Evolutionary conservation across 2,329 filamentous ascomycete genomes (phyloP), one percentile per base, ranked within the genome.

Genomic region (Apiospora aurea): DNA sequence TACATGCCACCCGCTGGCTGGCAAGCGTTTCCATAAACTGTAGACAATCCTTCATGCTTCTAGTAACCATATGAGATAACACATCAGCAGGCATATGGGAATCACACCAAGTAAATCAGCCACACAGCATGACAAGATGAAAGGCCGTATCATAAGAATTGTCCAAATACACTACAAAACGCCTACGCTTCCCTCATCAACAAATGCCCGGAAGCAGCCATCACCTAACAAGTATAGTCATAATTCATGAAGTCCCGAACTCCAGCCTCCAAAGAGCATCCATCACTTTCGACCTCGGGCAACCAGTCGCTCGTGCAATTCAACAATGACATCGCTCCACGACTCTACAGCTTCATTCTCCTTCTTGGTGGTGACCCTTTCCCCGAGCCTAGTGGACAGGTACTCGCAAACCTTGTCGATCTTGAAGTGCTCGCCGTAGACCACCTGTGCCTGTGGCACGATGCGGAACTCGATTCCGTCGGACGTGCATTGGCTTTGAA

Each of bases 391-490:
- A 47, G 87, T 87, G 16, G 84, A 80, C 74, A 96, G 78, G 75
- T 93, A 95, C 71, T 94, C 92, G n/a, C 83, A 85, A 85, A 96
- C 91, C 81, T 94, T 95, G 69, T 85, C 88, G 75, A 91, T 89
- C 75, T 94, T 93, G 80, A 95, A 95, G 73, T 88, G 87, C 82
- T 96, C 93, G 0, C 94, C 94, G 79, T 96, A 96, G 2, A 94
- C 84, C 0, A 95, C 89, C 70, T 85, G 86, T 0, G 90, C 92
- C 29, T 83, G 83, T 1, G 87, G 85, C 7, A 82, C 82, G 34
- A 93, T 82, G 18, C 81, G 80, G 47, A 94, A 85, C 0, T 88
- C 85, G 14, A 92, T 82, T 4, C 87, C 85, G n/a, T 85, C 83
- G 0, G 82, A 82, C 0, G 82, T 82, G 68, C 81, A 83, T 13